Conservation (phyloP, 2,329 filamentous ascomycete genomes). For the Arachnopeziza araneosa region DNA sequence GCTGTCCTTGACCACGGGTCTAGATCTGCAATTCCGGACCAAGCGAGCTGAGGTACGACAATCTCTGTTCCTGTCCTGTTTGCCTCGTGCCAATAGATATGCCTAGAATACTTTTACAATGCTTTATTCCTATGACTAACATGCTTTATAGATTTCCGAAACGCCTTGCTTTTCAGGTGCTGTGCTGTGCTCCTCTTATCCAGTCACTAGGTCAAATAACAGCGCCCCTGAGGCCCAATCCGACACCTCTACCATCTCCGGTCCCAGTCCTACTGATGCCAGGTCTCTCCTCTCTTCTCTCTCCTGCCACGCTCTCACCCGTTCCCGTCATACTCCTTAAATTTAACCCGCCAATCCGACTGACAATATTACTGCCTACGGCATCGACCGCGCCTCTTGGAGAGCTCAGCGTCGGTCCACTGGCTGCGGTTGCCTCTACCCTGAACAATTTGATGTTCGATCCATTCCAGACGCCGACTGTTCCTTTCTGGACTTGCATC, state of each 20-base stretch:
- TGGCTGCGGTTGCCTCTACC: conserved; percentile 76
- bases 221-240: neutral
- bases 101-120: too few species aligned
- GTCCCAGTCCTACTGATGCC: conserved; percentile 1
- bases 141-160: neutral
- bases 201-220: neutral
- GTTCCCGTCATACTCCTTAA: conserved; percentile 23
- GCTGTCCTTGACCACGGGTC: too few species aligned
- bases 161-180: neutral
- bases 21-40: neutral
- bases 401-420: conserved; percentile 74
- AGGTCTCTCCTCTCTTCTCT: neutral
- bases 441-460: conserved; percentile 84
- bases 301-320: neutral
- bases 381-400: conserved; percentile 90
- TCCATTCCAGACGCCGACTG: conserved; percentile 90
- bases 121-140: neutral
- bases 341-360: conserved; percentile 71
- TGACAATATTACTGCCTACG: conserved; percentile 84
- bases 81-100: too few species aligned
- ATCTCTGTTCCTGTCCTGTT: neutral
- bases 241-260: conserved; percentile 1
- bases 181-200: neutral
- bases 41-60: neutral
- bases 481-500: conserved; percentile 80